phyloP scores from a whole-genome alignment of 2,329 filamentous ascomycete genomes.

The Trichophyton schoenleinii region DNA sequence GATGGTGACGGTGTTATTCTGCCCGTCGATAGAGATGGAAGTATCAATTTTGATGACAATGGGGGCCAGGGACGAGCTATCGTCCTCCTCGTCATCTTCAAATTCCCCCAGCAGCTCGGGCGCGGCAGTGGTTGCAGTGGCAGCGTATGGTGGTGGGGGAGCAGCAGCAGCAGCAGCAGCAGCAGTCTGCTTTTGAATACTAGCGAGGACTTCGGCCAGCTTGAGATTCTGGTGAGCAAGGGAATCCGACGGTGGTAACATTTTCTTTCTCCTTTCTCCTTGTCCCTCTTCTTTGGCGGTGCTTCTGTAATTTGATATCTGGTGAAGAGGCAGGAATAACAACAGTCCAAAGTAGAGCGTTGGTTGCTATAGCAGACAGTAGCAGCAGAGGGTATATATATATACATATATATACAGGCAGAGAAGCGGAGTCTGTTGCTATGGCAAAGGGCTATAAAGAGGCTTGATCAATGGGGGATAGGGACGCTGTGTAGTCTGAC shows the following conservation, averaged over 20 bases:
- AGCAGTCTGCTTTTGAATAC: constrained; percentile 13
- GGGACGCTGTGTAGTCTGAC: too few relatives aligned
- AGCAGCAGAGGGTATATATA: not conserved
- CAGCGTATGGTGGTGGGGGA: constrained; percentile 19
- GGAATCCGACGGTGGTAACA: constrained; percentile 22
- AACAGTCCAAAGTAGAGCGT: too few relatives aligned
- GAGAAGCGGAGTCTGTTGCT: not conserved
- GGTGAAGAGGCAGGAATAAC: not conserved
- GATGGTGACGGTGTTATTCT: constrained; percentile 23
- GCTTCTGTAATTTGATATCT: not conserved
- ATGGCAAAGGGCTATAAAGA: not conserved
- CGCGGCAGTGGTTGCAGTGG: not conserved
- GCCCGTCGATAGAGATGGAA: constrained; percentile 24
- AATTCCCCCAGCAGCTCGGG: not conserved
- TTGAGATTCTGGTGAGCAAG: constrained; percentile 21
- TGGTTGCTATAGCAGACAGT: not conserved
- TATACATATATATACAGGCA: not conserved
- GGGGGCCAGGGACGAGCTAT: constrained; percentile 10
- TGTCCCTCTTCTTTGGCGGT: not conserved
- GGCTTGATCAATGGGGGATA: not conserved
- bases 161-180: constrained; percentile 8
- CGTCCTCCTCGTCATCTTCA: constrained; percentile 14
- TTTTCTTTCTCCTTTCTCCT: constrained; percentile 8
- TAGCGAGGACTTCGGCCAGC: constrained; percentile 16
- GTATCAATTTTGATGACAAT: constrained; percentile 26